A percentile compares a stretch with the other conserved stretches of the same genome.
These are phyloP conservation scores for Yamadazyma atlantica DNA, from an alignment of 1,139 yeast genomes.

Conservation along the genomic window DNA sequence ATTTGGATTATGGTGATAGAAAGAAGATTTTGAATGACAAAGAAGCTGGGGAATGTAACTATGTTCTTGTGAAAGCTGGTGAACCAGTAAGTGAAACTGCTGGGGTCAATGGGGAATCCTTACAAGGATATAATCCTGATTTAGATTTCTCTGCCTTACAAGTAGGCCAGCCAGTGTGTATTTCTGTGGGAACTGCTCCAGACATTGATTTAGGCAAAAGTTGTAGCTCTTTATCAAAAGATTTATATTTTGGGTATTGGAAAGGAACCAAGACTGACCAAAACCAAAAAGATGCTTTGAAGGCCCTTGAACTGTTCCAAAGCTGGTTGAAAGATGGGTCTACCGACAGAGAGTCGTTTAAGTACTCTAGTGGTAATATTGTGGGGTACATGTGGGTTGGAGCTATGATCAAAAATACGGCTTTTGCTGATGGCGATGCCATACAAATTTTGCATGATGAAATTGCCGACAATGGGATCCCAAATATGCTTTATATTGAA, in stretches of 20 bases:
- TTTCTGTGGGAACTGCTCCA: slow-evolving; percentile 1
- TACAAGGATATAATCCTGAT: slow-evolving; percentile 5
- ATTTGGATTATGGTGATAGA: slow-evolving; percentile 7
- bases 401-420: slow-evolving; percentile 15
- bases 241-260: slow-evolving; percentile 13
- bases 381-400: slow-evolving; percentile 19
- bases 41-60: slow-evolving; percentile 11
- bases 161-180: slow-evolving; percentile 2
- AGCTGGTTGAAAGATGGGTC: slow-evolving; percentile 10
- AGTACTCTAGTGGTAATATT: slow-evolving; percentile 7
- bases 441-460: slow-evolving; percentile 9
- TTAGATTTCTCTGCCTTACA: slow-evolving; percentile 5
- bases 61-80: slow-evolving; percentile 6
- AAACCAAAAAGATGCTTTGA: slow-evolving; percentile 11
- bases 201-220: slow-evolving; percentile 1
- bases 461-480: slow-evolving; percentile 9
- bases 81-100: slow-evolving; percentile 3
- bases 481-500: slow-evolving; percentile 11
- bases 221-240: slow-evolving; percentile 1
- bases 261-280: slow-evolving; percentile 12
- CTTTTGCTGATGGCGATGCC: slow-evolving; percentile 8
- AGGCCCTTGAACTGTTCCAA: slow-evolving; percentile 11
- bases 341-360: slow-evolving; percentile 11
- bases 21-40: slow-evolving; percentile 9
- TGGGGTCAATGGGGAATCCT: slow-evolving; percentile 4